Conservation (phyloP, 2,329 filamentous ascomycete genomes). For the Colletotrichum sp. region DNA sequence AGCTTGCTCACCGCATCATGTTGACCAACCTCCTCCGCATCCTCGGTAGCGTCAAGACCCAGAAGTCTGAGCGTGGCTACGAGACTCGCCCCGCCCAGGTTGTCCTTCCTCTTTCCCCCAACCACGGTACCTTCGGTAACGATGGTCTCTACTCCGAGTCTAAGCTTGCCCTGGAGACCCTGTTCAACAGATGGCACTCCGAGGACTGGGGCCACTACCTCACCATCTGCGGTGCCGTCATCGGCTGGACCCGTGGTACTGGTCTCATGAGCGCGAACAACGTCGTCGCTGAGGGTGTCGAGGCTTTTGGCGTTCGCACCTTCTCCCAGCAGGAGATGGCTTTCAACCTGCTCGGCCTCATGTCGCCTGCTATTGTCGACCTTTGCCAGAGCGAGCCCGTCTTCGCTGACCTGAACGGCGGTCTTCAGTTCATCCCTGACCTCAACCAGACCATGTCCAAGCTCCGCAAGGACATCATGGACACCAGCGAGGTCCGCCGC, state of each 20-base stretch:
- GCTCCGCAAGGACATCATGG: conserved; percentile 91
- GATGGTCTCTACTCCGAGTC: conserved; percentile 98
- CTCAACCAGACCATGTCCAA: conserved; percentile 93
- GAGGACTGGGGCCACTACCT: conserved; percentile 98
- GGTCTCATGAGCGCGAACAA: conserved; percentile 99
- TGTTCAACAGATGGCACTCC: conserved; percentile 98
- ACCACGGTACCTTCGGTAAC: conserved; percentile 97
- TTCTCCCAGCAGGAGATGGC: conserved; percentile 99
- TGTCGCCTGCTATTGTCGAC: conserved; percentile 93
- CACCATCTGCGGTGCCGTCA: conserved; percentile 96
- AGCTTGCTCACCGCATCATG: conserved; percentile 98
- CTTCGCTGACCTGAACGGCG: conserved; percentile 96
- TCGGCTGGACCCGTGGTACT: conserved; percentile 98
- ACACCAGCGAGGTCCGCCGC: conserved; percentile 90
- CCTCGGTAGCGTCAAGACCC: conserved; percentile 85
- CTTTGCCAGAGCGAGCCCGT: conserved; percentile 95
- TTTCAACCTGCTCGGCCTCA: conserved; percentile 95
- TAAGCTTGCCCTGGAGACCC: conserved; percentile 93
- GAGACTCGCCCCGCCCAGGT: conserved; percentile 97
- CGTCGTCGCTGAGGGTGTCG: conserved; percentile 94
- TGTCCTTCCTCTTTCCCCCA: conserved; percentile 92
- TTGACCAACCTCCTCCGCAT: conserved; percentile 94
- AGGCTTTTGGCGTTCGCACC: conserved; percentile 94
- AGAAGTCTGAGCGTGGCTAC: conserved; percentile 87
- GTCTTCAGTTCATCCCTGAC: conserved; percentile 95